Conservation (phyloP, 2,329 filamentous ascomycete genomes). For the Myotisia sp. region DNA sequence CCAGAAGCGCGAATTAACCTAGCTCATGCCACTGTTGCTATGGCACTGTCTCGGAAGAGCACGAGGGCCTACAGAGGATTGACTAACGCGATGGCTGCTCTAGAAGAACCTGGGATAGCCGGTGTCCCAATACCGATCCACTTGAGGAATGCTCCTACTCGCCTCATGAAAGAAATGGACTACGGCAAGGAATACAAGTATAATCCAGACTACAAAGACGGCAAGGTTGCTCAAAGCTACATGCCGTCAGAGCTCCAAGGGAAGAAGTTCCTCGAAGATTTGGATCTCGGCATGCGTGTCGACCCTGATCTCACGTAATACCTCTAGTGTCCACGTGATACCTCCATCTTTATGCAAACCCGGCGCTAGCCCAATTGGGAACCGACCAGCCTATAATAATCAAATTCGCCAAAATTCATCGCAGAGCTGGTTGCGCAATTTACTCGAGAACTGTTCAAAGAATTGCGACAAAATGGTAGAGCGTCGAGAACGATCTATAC, state of each 20-base stretch:
- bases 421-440: too few relatives aligned
- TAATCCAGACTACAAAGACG: slow-evolving; percentile 76
- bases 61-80: slow-evolving; percentile 73
- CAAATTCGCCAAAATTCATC: too few relatives aligned
- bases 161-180: slow-evolving; percentile 82
- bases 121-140: slow-evolving; percentile 72
- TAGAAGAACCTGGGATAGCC: slow-evolving; percentile 72
- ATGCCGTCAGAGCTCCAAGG: slow-evolving; percentile 63
- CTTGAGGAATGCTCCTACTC: slow-evolving; percentile 79
- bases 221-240: slow-evolving; percentile 74
- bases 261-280: slow-evolving; percentile 61
- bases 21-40: slow-evolving; percentile 70
- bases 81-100: slow-evolving; percentile 62
- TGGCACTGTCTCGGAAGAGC: slow-evolving; percentile 69
- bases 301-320: slow-evolving; percentile 56
- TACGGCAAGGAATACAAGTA: slow-evolving; percentile 93
- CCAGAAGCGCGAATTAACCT: slow-evolving; percentile 88
- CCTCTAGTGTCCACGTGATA: too few relatives aligned
- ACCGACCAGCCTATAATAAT: too few relatives aligned
- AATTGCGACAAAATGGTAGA: too few relatives aligned
- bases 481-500: too few relatives aligned
- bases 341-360: too few relatives aligned
- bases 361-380: too few relatives aligned
- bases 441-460: too few relatives aligned
- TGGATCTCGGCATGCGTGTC: slow-evolving; percentile 62